Percentiles rank a stretch among this genome's conserved stretches.
These are phyloP conservation scores for Talaromyces ruber DNA, from an alignment of 495 filamentous ascomycete species.

Conservation along the genomic window DNA sequence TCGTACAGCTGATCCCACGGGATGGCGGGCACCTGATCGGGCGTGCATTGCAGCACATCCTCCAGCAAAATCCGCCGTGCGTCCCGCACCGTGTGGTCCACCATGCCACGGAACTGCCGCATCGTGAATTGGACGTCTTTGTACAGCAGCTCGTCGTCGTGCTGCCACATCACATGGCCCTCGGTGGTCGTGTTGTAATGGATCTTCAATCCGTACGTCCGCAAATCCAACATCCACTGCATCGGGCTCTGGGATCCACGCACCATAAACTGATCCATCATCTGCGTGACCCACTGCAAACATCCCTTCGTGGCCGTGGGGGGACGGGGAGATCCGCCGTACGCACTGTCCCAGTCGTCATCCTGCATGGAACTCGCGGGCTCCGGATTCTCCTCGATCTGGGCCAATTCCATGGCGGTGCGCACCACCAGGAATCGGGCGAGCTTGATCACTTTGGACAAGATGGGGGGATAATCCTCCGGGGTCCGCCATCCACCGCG, in stretches of 20 bases:
- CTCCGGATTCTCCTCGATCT: not conserved
- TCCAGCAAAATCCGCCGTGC: not conserved
- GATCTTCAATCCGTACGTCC: constrained; percentile 21
- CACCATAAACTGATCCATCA: constrained; percentile 9
- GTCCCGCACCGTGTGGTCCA: not conserved
- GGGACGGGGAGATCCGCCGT: not conserved
- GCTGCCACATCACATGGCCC: constrained; percentile 6
- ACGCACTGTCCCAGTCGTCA: not conserved
- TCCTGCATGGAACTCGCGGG: not conserved
- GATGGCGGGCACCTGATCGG: not conserved
- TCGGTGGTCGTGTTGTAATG: constrained; percentile 16
- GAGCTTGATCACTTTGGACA: not conserved
- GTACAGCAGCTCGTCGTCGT: constrained; percentile 6
- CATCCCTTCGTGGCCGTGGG: not conserved
- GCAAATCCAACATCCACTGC: constrained; percentile 18
- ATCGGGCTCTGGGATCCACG: constrained; percentile 6
- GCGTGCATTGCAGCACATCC: not conserved
- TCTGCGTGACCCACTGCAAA: constrained; percentile 1
- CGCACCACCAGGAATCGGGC: not conserved
- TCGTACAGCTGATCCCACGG: constrained; percentile 4
- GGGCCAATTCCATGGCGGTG: not conserved
- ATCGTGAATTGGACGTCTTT: constrained; percentile 9
- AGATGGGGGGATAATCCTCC: not conserved
- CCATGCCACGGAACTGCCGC: constrained; percentile 5
- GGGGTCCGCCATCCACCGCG: not conserved